These are phyloP conservation scores for Neonectria sp. DNA, from an alignment of 2,329 filamentous ascomycete genomes.

Conservation along the genomic window DNA sequence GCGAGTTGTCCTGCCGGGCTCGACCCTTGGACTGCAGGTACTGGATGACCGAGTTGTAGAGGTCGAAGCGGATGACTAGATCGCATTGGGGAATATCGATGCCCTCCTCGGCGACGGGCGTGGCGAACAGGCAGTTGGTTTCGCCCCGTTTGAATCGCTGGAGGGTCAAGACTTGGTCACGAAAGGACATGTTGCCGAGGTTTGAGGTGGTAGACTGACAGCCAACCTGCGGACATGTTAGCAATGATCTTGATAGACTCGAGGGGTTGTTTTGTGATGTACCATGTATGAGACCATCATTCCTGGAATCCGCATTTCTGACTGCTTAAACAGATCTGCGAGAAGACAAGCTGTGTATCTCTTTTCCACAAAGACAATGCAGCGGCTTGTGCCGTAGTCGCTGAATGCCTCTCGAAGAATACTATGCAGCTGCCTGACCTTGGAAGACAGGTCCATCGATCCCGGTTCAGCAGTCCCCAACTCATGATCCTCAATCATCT, in stretches of 20 bases:
- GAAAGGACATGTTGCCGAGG: slow-evolving; percentile 77
- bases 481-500: slow-evolving; percentile 67
- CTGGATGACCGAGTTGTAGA: slow-evolving; percentile 91
- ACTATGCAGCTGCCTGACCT: slow-evolving; percentile 75
- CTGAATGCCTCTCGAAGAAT: slow-evolving; percentile 77
- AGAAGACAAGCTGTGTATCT: slow-evolving; percentile 84
- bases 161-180: slow-evolving; percentile 82
- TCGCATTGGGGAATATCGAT: slow-evolving; percentile 79
- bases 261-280: slow-evolving; percentile 39
- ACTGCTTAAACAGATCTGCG: slow-evolving; percentile 74
- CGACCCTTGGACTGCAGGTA: slow-evolving; percentile 95
- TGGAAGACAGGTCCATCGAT: slow-evolving; percentile 73
- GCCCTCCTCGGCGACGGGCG: slow-evolving; percentile 77
- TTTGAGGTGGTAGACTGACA: slow-evolving; percentile 53
- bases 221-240: slow-evolving; percentile 49
- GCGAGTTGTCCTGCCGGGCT: slow-evolving; percentile 83
- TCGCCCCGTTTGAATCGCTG: slow-evolving; percentile 73
- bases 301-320: slow-evolving; percentile 68
- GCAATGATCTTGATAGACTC: neutral
- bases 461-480: slow-evolving; percentile 56
- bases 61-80: slow-evolving; percentile 82
- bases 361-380: slow-evolving; percentile 90
- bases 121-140: slow-evolving; percentile 76
- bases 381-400: slow-evolving; percentile 65
- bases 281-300: slow-evolving; percentile 76